phyloP scores from a whole-genome alignment of 164 flowering plant genomes.

The Akebia trifoliata region DNA sequence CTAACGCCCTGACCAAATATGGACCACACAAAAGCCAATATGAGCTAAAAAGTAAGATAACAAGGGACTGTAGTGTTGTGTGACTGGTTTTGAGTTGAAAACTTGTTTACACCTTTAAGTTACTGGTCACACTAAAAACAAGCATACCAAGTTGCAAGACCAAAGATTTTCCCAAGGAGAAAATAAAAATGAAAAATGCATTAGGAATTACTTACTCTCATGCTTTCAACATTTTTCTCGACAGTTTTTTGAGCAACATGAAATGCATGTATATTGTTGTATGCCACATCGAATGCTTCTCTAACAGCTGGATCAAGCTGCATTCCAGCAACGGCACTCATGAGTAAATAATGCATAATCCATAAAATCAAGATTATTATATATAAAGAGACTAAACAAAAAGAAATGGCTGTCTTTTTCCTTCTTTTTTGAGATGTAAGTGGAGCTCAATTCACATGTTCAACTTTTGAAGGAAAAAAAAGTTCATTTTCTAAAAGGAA shows the following conservation, averaged over 20 bases:
- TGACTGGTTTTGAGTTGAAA: too few relatives aligned
- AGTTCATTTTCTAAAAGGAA: too few relatives aligned
- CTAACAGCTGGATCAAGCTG: conserved; percentile 73
- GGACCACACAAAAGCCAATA: neutral
- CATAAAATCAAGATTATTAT: too few relatives aligned
- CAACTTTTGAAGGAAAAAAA: too few relatives aligned
- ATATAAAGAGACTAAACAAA: too few relatives aligned
- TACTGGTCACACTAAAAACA: neutral
- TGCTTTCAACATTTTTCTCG: conserved; percentile 76
- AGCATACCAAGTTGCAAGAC: too few relatives aligned
- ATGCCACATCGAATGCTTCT: conserved; percentile 95
- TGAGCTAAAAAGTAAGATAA: conserved; percentile 1
- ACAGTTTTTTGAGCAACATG: conserved; percentile 78
- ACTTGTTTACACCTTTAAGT: neutral
- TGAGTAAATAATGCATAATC: too few relatives aligned
- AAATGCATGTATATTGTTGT: conserved; percentile 87
- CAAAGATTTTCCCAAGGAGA: neutral
- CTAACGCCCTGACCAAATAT: conserved; percentile 65
- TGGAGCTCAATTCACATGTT: too few relatives aligned
- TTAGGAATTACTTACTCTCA: conserved; percentile 51
- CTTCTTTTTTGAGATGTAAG: too few relatives aligned
- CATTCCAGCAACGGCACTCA: conserved; percentile 2
- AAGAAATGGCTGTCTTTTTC: too few relatives aligned
- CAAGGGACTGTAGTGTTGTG: neutral
- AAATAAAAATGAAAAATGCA: neutral